A percentile compares a stretch with the other conserved stretches of the same genome.
phyloP scores from a whole-genome alignment of 345 rosid genomes.

The Bruguiera parviflora region DNA sequence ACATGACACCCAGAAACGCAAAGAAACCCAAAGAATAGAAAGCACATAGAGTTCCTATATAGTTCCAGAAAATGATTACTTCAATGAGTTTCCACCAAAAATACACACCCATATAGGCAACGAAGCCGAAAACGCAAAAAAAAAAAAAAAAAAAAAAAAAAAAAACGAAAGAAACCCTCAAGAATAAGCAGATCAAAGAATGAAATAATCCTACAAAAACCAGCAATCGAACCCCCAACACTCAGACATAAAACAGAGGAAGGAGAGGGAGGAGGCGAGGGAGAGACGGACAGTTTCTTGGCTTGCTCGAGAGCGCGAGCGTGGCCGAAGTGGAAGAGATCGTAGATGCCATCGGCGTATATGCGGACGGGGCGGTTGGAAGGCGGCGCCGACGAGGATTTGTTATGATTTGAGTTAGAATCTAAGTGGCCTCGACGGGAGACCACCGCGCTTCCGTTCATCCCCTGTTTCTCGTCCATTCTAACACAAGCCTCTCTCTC shows the following conservation, averaged over 20 bases:
- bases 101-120: neutral
- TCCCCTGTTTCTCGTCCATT: neutral
- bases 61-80: neutral
- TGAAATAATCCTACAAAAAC: neutral
- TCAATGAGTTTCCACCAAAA: neutral
- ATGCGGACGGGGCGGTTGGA: constrained; percentile 18
- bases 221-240: neutral
- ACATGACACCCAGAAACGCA: neutral
- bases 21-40: neutral
- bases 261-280: neutral
- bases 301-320: constrained; percentile 35
- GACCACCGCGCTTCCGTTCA: neutral
- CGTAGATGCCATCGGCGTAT: constrained; percentile 33
- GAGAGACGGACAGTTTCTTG: constrained; percentile 19
- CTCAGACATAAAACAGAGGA: too few relatives aligned
- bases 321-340: constrained; percentile 37
- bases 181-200: neutral
- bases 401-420: neutral
- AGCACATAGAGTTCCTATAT: neutral
- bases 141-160: too few relatives aligned
- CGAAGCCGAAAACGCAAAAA: neutral
- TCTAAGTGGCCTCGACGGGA: neutral
- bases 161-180: neutral
- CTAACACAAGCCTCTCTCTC: neutral
- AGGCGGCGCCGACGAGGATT: neutral